These are phyloP conservation scores for Rutstroemia sp. DNA, from an alignment of 2,329 filamentous ascomycete genomes.

Conservation along the genomic window DNA sequence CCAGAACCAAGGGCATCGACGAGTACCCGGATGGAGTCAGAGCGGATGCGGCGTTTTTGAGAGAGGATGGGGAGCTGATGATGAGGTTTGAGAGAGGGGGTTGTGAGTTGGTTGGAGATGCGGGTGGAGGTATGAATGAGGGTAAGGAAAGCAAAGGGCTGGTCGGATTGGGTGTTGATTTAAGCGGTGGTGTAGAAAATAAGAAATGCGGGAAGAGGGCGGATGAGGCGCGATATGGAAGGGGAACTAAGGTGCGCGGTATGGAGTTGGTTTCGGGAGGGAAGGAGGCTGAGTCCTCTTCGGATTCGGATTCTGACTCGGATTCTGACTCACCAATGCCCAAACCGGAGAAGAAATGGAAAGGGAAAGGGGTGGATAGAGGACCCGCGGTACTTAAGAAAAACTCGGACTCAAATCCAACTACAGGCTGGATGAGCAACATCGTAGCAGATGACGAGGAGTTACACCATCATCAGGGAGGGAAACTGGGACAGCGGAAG, in stretches of 20 bases:
- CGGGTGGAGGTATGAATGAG: background rate
- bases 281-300: no score
- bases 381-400: background rate
- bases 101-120: background rate
- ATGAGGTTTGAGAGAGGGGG: background rate
- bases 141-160: background rate
- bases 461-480: no score
- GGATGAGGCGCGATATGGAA: background rate
- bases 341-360: background rate
- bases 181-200: no score
- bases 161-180: background rate
- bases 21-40: slow-evolving; percentile 6
- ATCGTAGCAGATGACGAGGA: background rate
- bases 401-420: background rate
- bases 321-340: no score
- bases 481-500: background rate
- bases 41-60: slow-evolving; percentile 4
- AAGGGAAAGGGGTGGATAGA: background rate
- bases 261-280: no score
- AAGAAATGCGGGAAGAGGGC: no score
- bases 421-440: no score
- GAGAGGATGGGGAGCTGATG: slow-evolving; percentile 2
- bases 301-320: no score
- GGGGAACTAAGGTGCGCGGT: background rate
- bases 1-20: background rate